Conservation (phyloP, 2,329 filamentous ascomycete genomes). For the Aspergillus flavus region DNA sequence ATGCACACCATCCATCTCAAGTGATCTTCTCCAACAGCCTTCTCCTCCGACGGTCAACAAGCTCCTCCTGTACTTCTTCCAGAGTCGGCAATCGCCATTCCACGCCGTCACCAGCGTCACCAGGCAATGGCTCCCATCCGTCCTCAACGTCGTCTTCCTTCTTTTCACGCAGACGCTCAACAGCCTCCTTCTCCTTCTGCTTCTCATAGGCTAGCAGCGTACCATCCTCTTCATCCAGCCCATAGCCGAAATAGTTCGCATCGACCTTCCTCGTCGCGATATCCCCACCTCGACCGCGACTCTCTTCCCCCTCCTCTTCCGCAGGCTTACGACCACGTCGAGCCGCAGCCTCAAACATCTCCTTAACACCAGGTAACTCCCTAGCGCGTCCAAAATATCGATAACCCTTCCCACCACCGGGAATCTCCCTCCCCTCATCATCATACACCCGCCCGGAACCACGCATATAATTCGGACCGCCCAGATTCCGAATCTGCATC, state of each 20-base stretch:
- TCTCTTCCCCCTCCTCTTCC: constrained; percentile 69
- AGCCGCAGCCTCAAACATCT: constrained; percentile 83
- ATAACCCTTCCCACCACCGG: constrained; percentile 80
- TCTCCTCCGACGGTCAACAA: constrained; percentile 81
- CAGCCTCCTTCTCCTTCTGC: constrained; percentile 79
- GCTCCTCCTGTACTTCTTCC: constrained; percentile 91
- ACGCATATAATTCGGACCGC: constrained; percentile 97
- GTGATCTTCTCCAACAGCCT: constrained; percentile 81
- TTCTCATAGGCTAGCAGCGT: constrained; percentile 78
- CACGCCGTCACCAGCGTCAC: constrained; percentile 80
- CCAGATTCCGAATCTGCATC: constrained; percentile 89
- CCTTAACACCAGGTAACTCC: constrained; percentile 92
- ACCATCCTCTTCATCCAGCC: constrained; percentile 87
- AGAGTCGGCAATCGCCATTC: constrained; percentile 81
- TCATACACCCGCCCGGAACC: constrained; percentile 71
- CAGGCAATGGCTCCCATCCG: constrained; percentile 84
- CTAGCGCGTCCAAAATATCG: constrained; percentile 88
- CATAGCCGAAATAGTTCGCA: constrained; percentile 94
- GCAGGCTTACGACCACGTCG: constrained; percentile 63
- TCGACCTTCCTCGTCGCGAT: constrained; percentile 71
- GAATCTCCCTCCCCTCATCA: constrained; percentile 71
- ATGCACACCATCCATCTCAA: constrained; percentile 26
- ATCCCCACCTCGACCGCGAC: constrained; percentile 46
- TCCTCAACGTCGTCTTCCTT: constrained; percentile 62
- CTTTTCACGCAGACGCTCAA: constrained; percentile 66